phyloP scores from a whole-genome alignment of 2,329 filamentous ascomycete genomes.

The Neonectria hederae region DNA sequence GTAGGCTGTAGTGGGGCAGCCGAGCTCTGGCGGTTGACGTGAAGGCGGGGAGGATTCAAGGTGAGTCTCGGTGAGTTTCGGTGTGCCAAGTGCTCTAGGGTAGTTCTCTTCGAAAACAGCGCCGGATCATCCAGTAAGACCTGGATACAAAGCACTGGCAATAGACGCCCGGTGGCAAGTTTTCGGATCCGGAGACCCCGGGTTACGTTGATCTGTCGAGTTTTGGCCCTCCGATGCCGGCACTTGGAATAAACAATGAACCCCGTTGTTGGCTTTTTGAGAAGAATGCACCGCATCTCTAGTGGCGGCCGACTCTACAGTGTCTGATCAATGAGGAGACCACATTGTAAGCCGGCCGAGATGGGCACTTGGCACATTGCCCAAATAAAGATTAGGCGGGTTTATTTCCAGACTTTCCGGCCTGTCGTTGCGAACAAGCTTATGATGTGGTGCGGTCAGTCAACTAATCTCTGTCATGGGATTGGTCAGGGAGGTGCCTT shows the following conservation, averaged over 20 bases:
- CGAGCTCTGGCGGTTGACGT: neutral
- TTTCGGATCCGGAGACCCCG: neutral
- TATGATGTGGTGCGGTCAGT: constrained; percentile 7
- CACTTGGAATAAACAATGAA: neutral
- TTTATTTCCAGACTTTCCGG: neutral
- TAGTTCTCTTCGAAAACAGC: neutral
- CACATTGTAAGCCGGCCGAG: constrained; percentile 6
- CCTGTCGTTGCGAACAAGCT: constrained; percentile 5
- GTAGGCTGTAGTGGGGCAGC: constrained; percentile 22
- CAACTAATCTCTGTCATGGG: neutral
- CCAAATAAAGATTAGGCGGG: neutral
- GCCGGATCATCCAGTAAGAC: neutral
- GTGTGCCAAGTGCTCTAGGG: neutral
- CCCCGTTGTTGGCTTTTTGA: neutral
- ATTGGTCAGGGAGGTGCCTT: constrained; percentile 16
- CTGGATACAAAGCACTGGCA: neutral
- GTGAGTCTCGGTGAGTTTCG: neutral
- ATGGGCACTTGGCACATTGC: neutral
- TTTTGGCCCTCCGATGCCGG: constrained; percentile 11
- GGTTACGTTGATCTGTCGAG: neutral
- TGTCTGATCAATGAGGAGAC: neutral
- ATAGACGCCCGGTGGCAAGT: neutral
- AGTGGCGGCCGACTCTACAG: constrained; percentile 16
- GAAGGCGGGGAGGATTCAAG: constrained; percentile 2
- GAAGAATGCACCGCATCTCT: neutral